Evolutionary conservation across 306 rosid genomes (phyloP).

Genomic region (Rosa chinensis): DNA sequence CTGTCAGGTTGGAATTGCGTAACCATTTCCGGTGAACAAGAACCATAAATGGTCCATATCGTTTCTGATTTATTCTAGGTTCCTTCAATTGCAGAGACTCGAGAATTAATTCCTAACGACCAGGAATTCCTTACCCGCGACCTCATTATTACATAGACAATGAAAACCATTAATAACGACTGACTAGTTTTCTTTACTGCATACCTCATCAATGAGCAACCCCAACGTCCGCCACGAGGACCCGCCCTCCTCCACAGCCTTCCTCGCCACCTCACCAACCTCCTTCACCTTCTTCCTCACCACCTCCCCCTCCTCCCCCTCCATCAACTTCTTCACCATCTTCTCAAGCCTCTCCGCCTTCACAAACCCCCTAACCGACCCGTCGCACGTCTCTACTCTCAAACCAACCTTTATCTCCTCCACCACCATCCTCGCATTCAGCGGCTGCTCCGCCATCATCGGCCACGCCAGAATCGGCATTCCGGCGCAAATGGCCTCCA

Average conservation of each 20-base stretch:
- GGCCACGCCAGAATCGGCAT: conserved; percentile 59
- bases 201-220: conserved; percentile 18
- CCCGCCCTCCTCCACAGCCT: conserved; percentile 42
- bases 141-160: too few species aligned
- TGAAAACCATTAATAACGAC: neutral
- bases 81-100: too few species aligned
- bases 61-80: too few species aligned
- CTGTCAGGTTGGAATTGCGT: neutral
- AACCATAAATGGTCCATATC: too few species aligned
- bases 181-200: neutral
- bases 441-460: conserved; percentile 42
- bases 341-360: conserved; percentile 35
- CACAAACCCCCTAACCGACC: conserved; percentile 37
- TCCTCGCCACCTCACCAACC: conserved; percentile 31
- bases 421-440: conserved; percentile 51
- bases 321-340: conserved; percentile 44
- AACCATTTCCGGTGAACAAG: neutral
- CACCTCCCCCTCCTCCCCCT: conserved; percentile 44
- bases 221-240: conserved; percentile 36
- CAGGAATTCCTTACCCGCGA: too few species aligned
- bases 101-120: too few species aligned
- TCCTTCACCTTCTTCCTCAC: conserved; percentile 13
- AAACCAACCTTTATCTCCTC: conserved; percentile 49
- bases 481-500: conserved; percentile 47
- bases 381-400: conserved; percentile 32